phyloP scores from a whole-genome alignment of 495 filamentous ascomycete species.

The Entonaema liquescens region DNA sequence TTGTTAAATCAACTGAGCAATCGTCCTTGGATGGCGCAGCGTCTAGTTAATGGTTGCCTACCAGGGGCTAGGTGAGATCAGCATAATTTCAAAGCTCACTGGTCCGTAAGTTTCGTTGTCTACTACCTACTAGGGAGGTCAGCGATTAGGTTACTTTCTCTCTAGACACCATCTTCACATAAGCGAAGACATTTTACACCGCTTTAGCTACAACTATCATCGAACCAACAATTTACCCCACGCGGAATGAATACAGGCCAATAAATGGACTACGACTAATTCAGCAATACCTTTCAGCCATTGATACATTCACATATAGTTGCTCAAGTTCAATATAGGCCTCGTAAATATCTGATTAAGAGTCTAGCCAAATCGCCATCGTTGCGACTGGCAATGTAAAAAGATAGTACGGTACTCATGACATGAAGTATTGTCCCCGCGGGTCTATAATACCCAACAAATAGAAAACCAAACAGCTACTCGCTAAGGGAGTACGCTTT shows the following conservation, averaged over 20 bases:
- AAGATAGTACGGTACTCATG: constrained; percentile 16
- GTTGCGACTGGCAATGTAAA: constrained; percentile 28
- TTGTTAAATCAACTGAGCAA: not conserved
- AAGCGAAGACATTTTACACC: not conserved
- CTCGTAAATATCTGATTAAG: constrained; percentile 26
- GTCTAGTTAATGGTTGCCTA: not conserved
- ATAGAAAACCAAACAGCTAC: constrained; percentile 17
- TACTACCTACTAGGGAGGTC: not conserved
- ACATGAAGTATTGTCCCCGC: constrained; percentile 2
- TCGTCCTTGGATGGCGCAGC: not conserved
- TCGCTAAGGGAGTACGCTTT: constrained; percentile 9
- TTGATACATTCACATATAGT: not conserved
- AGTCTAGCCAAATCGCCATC: constrained; percentile 33
- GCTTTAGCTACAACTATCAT: not conserved
- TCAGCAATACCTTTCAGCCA: not conserved
- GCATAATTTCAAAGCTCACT: not conserved
- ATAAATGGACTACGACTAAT: not conserved
- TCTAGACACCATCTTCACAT: not conserved
- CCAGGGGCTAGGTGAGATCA: not conserved
- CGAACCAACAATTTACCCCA: not conserved
- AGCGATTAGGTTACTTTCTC: not conserved
- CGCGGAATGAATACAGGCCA: too few relatives aligned
- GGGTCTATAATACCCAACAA: constrained; percentile 12
- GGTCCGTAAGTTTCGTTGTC: not conserved
- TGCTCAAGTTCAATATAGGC: constrained; percentile 3